A percentile compares a stretch with the other conserved stretches of the same genome.
phyloP scores from a whole-genome alignment of 164 flowering plant species.

The Vitis riparia region DNA sequence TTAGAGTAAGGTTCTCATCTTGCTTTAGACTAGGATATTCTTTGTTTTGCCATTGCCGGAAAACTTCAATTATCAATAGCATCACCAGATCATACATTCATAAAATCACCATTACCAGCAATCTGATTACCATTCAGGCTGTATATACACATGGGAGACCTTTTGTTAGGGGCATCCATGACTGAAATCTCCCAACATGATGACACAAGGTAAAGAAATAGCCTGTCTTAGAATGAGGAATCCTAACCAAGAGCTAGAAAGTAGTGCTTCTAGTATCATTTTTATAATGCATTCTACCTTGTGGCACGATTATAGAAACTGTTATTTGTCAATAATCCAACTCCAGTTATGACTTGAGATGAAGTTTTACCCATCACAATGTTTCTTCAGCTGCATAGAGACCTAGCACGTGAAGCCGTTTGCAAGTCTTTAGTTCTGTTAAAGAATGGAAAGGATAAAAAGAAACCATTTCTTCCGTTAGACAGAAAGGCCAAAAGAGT shows the following conservation, averaged over 20 bases:
- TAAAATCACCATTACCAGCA: too few relatives aligned
- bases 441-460: slow-evolving; percentile 73
- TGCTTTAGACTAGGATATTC: too few relatives aligned
- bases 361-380: neutral
- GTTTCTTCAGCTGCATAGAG: slow-evolving; percentile 64
- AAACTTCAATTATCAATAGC: too few relatives aligned
- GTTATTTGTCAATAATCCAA: neutral
- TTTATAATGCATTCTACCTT: neutral
- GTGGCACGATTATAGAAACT: neutral
- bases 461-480: slow-evolving; percentile 69
- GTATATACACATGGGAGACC: too few relatives aligned
- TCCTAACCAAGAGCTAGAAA: neutral
- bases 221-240: neutral
- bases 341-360: neutral
- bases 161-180: too few relatives aligned
- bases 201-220: too few relatives aligned
- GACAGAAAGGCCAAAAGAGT: slow-evolving; percentile 61
- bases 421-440: slow-evolving; percentile 82
- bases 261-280: neutral
- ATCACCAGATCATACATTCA: too few relatives aligned
- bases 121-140: too few relatives aligned
- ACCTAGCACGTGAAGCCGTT: slow-evolving; percentile 85
- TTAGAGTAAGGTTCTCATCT: too few relatives aligned
- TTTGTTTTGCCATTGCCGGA: too few relatives aligned
- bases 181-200: too few relatives aligned